Conservation (phyloP, 805 yeast species). For the Alloascoidea africana region DNA sequence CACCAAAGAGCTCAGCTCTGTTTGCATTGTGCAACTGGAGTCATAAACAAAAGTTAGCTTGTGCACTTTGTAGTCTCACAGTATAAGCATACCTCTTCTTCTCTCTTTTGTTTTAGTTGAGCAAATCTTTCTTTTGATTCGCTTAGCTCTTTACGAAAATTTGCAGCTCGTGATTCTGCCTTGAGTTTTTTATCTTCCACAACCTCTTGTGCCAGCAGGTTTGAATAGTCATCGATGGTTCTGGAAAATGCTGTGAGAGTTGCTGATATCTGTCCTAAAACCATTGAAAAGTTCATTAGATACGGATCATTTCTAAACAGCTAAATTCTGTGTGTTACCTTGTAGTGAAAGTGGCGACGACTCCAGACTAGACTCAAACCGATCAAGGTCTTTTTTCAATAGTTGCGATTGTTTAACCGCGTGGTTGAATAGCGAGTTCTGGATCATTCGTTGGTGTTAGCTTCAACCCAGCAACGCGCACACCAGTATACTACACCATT, state of each 20-base stretch:
- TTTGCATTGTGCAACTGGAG: conserved; percentile 20
- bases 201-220: conserved; percentile 41
- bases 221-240: conserved; percentile 57
- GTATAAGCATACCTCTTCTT: conserved; percentile 16
- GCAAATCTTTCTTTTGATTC: conserved; percentile 19
- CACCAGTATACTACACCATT: no score
- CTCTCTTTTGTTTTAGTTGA: conserved; percentile 17
- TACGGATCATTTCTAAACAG: no score
- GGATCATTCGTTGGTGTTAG: no score
- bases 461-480: no score
- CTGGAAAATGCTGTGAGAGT: conserved; percentile 61
- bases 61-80: conserved; percentile 1
- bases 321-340: conserved; percentile 27
- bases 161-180: conserved; percentile 16
- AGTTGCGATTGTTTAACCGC: conserved; percentile 75
- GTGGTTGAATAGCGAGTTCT: conserved; percentile 83
- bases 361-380: conserved; percentile 49
- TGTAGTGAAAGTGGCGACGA: conserved; percentile 64
- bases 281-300: no score
- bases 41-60: background rate
- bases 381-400: conserved; percentile 50
- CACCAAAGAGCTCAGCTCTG: conserved; percentile 28
- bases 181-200: conserved; percentile 38
- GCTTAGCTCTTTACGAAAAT: conserved; percentile 13
- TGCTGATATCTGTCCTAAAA: conserved; percentile 52